Conservation (phyloP, 208 protist genomes). For the Leishmania amazonensis region DNA sequence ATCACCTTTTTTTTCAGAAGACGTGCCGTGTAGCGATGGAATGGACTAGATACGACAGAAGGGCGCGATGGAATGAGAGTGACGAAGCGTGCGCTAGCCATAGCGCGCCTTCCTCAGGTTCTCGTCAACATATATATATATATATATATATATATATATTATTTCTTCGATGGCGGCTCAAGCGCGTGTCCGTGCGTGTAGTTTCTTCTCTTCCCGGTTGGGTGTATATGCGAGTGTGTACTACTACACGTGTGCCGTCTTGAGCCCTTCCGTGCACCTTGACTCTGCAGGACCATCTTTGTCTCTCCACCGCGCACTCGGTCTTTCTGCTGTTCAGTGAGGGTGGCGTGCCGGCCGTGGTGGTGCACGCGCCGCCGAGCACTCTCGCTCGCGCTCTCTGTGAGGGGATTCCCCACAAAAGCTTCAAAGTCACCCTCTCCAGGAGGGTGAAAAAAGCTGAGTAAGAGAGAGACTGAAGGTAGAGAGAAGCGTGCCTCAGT, state of each 20-base stretch:
- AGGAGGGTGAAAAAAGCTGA: not conserved
- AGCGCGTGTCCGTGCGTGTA: not conserved
- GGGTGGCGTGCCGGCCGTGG: not conserved
- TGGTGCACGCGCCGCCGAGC: not conserved
- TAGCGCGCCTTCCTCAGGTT: not conserved
- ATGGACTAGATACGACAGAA: not conserved
- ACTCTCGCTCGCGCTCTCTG: not conserved
- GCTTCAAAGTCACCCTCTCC: not conserved
- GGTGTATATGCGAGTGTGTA: not conserved
- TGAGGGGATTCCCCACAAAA: not conserved
- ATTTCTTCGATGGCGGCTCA: not conserved
- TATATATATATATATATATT: not conserved
- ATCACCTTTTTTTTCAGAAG: not conserved
- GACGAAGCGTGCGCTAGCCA: not conserved
- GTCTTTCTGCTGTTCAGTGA: not conserved
- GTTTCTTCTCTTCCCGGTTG: not conserved
- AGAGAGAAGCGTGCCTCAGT: not conserved
- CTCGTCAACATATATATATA: not conserved
- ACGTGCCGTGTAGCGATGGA: not conserved
- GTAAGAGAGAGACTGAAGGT: not conserved
- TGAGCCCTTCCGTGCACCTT: not conserved
- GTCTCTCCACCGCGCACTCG: not conserved
- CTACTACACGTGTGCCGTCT: not conserved
- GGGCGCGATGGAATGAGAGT: not conserved
- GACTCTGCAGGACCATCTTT: not conserved